These are phyloP conservation scores for Fraxinus anomala DNA, from an alignment of 257 asterid genomes.

Conservation along the genomic window DNA sequence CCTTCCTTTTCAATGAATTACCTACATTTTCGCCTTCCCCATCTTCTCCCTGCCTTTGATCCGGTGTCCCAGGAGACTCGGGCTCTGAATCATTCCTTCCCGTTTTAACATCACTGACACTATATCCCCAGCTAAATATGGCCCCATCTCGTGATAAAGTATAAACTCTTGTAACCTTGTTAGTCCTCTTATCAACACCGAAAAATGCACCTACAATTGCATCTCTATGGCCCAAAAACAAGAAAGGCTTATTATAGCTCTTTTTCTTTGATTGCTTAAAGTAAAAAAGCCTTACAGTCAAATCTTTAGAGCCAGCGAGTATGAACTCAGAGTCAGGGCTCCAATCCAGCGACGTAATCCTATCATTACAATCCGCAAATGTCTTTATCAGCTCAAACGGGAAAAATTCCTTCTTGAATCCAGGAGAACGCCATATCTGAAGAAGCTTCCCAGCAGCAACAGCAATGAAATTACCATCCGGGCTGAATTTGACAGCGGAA, in stretches of 20 bases:
- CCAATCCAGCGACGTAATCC: constrained; percentile 74
- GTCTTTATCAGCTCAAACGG: constrained; percentile 83
- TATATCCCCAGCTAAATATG: constrained; percentile 64
- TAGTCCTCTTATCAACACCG: constrained; percentile 65
- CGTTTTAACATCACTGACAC: constrained; percentile 36
- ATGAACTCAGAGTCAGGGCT: constrained; percentile 73
- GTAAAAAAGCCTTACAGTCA: constrained; percentile 74
- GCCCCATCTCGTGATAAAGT: constrained; percentile 92
- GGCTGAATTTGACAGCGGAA: constrained; percentile 73
- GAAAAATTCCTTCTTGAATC: constrained; percentile 81
- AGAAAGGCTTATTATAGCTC: constrained; percentile 55
- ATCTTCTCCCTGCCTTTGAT: constrained; percentile 41
- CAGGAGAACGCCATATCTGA: constrained; percentile 95
- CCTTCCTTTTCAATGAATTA: constrained; percentile 57
- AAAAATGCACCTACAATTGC: constrained; percentile 76
- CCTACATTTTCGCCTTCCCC: constrained; percentile 34
- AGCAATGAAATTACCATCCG: constrained; percentile 74
- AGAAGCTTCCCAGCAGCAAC: constrained; percentile 86
- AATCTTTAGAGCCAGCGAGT: constrained; percentile 79
- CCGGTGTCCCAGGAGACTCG: constrained; percentile 86
- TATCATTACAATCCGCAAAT: constrained; percentile 77
- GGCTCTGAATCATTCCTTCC: constrained; percentile 57
- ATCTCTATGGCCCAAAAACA: constrained; percentile 85
- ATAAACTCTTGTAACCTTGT: constrained; percentile 51
- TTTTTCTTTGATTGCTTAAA: constrained; percentile 40